Conservation (phyloP, 176 grass and related monocot genomes). For the Carex scoparia region DNA sequence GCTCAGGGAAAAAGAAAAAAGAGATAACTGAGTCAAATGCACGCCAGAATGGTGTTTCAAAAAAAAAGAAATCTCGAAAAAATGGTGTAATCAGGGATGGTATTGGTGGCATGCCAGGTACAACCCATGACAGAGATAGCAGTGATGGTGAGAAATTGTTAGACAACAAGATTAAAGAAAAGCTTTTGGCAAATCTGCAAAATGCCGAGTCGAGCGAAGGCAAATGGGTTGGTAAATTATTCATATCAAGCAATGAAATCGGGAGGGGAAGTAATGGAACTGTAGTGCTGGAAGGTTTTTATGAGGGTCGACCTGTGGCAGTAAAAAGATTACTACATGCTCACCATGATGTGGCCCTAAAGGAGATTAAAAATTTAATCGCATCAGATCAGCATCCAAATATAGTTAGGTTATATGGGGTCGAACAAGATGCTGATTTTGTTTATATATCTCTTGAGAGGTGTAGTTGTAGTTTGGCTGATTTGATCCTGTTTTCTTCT, state of each 20-base stretch:
- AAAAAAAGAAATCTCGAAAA: conserved; percentile 72
- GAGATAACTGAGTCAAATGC: conserved; percentile 36
- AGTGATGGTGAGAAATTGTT: conserved; percentile 30
- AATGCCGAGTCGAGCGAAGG: conserved; percentile 37
- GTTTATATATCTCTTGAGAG: conserved; percentile 94
- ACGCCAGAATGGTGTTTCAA: conserved; percentile 39
- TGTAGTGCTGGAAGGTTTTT: conserved; percentile 82
- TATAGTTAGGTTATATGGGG: conserved; percentile 87
- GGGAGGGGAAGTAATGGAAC: conserved; percentile 97
- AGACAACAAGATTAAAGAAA: conserved; percentile 16
- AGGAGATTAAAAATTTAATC: conserved; percentile 95
- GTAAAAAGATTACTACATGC: conserved; percentile 73
- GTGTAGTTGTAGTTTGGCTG: conserved; percentile 73
- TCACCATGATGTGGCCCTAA: conserved; percentile 86
- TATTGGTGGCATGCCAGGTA: conserved; percentile 20
- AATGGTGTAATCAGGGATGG: conserved; percentile 34
- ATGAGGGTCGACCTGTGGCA: conserved; percentile 76
- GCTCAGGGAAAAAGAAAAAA: conserved; percentile 33
- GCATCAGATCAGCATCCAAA: conserved; percentile 86
- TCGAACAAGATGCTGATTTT: conserved; percentile 75
- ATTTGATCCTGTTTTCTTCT: conserved; percentile 55
- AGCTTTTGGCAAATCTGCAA: conserved; percentile 15
- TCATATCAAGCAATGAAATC: conserved; percentile 74
- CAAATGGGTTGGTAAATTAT: conserved; percentile 70
- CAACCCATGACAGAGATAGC: conserved; percentile 38